Conservation (phyloP, 2,329 filamentous ascomycete species). For the Colletotrichum agaves region DNA sequence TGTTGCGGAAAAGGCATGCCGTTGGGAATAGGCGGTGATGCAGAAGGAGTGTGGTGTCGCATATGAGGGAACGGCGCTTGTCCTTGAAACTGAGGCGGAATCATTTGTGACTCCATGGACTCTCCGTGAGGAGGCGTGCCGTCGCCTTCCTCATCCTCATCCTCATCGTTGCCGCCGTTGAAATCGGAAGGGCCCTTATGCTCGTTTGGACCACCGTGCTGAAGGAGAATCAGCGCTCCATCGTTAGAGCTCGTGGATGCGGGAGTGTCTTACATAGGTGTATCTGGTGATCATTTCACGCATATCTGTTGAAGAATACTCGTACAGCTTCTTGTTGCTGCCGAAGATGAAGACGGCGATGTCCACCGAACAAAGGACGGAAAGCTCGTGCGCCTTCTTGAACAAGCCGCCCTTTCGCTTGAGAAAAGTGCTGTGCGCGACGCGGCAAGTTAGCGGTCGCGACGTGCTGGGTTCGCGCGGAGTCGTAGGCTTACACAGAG, state of each 20-base stretch:
- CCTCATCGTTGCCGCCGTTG: conserved; percentile 86
- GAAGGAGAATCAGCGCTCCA: conserved; percentile 38
- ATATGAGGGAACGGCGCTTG: conserved; percentile 82
- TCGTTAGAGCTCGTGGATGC: not conserved
- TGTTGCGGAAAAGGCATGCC: conserved; percentile 74
- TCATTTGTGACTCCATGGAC: conserved; percentile 66
- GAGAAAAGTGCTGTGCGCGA: conserved; percentile 80
- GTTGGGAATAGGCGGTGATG: conserved; percentile 88
- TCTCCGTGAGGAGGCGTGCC: conserved; percentile 79
- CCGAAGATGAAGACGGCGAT: conserved; percentile 99
- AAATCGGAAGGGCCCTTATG: conserved; percentile 97
- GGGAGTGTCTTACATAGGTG: conserved; percentile 78
- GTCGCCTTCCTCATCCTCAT: conserved; percentile 81
- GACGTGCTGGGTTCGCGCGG: not conserved
- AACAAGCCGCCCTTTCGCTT: conserved; percentile 99
- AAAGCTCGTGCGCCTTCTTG: conserved; percentile 99
- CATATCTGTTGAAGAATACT: conserved; percentile 96
- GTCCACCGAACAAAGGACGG: conserved; percentile 97
- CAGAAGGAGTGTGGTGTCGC: conserved; percentile 83
- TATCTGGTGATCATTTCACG: conserved; percentile 88
- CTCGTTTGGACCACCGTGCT: conserved; percentile 94
- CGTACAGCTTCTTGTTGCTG: conserved; percentile 98
- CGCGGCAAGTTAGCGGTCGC: conserved; percentile 26
- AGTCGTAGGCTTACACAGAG: conserved; percentile 81
- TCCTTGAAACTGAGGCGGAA: conserved; percentile 76